Conservation (phyloP, 1,139 yeast genomes). For the Sugiyamaella neomexicana region DNA sequence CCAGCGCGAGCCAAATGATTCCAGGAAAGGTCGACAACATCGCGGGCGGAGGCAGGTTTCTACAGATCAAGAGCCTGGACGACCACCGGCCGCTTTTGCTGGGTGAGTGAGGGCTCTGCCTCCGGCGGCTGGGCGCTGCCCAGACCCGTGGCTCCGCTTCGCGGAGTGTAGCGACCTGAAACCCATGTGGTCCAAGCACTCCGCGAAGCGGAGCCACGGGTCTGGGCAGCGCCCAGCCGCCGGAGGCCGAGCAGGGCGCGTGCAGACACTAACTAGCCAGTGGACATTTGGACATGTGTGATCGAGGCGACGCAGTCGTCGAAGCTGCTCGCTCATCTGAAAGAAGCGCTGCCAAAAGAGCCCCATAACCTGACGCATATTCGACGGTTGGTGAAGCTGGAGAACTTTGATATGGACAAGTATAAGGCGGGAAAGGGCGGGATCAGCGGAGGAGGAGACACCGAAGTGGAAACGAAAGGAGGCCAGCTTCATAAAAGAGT, state of each 20-base stretch:
- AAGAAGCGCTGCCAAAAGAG: constrained; percentile 36
- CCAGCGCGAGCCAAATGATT: constrained; percentile 6
- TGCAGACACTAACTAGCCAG: constrained; percentile 19
- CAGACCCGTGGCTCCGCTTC: too few species aligned
- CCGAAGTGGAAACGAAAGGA: not conserved
- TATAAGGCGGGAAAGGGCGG: constrained; percentile 13
- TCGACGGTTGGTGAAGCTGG: constrained; percentile 40
- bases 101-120: constrained; percentile 28
- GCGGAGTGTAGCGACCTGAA: too few species aligned
- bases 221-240: too few species aligned
- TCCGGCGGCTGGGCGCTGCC: too few species aligned
- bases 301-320: constrained; percentile 49
- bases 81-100: constrained; percentile 42
- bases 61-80: constrained; percentile 33
- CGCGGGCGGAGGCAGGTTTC: constrained; percentile 29
- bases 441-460: not conserved
- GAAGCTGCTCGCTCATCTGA: constrained; percentile 36
- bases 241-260: constrained; percentile 3
- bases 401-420: constrained; percentile 24
- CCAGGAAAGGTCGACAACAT: constrained; percentile 24
- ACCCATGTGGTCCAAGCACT: too few species aligned
- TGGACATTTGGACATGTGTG: constrained; percentile 58
- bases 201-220: too few species aligned
- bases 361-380: constrained; percentile 39
- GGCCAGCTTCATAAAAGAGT: constrained; percentile 11